Conservation (phyloP, 768 basidiomycete species). For the Gymnopilus junonius region DNA sequence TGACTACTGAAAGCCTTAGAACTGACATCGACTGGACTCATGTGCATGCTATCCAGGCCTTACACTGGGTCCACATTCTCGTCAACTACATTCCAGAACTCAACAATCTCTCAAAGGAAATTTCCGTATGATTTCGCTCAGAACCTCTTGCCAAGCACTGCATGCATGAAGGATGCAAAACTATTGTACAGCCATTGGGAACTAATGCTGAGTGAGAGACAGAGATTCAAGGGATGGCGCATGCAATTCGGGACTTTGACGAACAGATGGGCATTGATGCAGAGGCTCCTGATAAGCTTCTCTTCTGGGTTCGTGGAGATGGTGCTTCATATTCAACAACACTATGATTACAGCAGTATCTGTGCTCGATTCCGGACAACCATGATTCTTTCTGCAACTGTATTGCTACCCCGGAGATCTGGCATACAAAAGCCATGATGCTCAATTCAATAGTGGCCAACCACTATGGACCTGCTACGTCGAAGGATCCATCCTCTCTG, state of each 20-base stretch:
- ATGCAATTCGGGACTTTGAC: constrained; percentile 13
- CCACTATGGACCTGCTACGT: constrained; percentile 20
- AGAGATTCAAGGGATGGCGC: constrained; percentile 28
- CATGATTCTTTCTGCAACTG: constrained; percentile 22
- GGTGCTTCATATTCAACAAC: constrained; percentile 24
- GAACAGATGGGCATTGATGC: constrained; percentile 22
- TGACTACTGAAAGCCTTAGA: constrained; percentile 1
- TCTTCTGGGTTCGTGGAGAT: constrained; percentile 20
- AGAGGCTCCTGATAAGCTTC: constrained; percentile 17
- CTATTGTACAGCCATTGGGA: constrained; percentile 23
- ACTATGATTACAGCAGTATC: constrained; percentile 19
- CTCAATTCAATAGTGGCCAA: constrained; percentile 23
- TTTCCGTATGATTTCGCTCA: constrained; percentile 18
- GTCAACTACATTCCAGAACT: constrained; percentile 9
- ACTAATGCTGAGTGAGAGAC: constrained; percentile 26
- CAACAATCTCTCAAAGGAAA: constrained; percentile 10
- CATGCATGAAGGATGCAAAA: constrained; percentile 22
- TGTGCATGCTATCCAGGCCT: not conserved
- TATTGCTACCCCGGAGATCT: constrained; percentile 23
- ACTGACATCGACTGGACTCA: not conserved
- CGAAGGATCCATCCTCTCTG: constrained; percentile 22
- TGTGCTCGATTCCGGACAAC: constrained; percentile 18
- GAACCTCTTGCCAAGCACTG: constrained; percentile 19
- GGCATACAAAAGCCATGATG: constrained; percentile 23
- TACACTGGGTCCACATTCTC: not conserved